Evolutionary conservation across 140 eudicot genomes (phyloP).

Genomic region (Cichorium intybus): DNA sequence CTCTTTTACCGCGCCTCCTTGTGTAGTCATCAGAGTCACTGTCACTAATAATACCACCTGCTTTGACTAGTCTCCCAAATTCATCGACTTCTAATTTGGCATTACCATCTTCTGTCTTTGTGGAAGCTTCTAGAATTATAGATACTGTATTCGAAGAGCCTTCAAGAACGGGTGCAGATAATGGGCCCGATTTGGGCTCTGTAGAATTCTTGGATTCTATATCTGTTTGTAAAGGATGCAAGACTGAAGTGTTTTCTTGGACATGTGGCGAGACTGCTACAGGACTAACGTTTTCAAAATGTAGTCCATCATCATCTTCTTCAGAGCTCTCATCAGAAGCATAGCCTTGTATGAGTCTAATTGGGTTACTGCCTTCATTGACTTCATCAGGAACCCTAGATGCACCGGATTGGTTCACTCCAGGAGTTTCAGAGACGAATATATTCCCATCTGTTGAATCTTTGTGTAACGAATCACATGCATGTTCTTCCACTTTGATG

Average conservation of each 20-base stretch:
- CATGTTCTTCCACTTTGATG: conserved; percentile 22
- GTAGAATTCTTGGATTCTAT: conserved; percentile 12
- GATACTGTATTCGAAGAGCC: not conserved
- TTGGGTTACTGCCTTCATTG: conserved; percentile 37
- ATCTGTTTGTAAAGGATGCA: conserved; percentile 6
- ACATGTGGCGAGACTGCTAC: conserved; percentile 28
- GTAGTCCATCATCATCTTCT: conserved; percentile 40
- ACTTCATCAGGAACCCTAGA: conserved; percentile 21
- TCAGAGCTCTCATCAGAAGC: conserved; percentile 60
- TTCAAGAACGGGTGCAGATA: not conserved
- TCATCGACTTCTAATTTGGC: conserved; percentile 61
- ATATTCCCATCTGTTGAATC: conserved; percentile 1
- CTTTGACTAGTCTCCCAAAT: conserved; percentile 82
- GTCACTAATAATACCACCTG: conserved; percentile 49
- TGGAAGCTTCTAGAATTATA: conserved; percentile 25
- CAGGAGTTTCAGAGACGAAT: not conserved
- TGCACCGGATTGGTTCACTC: conserved; percentile 31
- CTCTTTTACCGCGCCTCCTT: conserved; percentile 66
- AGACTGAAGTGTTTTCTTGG: conserved; percentile 23
- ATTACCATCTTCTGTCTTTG: conserved; percentile 13
- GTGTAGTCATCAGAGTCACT: conserved; percentile 63
- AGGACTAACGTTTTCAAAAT: conserved; percentile 39
- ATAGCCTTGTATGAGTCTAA: conserved; percentile 62
- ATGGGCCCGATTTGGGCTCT: conserved; percentile 12
- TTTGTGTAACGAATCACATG: conserved; percentile 3